A percentile compares a stretch with the other conserved stretches of the same genome.
Conservation (phyloP, 2,329 filamentous ascomycete genomes). For the Diaporthe destruens region DNA sequence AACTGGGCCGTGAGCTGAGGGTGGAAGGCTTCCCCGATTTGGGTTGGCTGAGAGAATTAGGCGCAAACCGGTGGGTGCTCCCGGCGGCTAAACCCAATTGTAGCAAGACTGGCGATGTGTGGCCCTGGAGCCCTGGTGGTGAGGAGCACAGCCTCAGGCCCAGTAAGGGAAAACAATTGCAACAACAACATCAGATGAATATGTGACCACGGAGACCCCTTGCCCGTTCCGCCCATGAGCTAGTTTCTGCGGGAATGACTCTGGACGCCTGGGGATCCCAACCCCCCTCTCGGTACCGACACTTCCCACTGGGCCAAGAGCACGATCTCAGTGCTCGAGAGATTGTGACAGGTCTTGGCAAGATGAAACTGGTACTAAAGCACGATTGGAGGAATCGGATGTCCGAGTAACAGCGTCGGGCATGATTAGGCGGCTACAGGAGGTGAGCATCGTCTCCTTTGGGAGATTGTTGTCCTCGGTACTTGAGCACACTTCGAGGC, state of each 20-base stretch:
- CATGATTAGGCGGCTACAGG: background rate
- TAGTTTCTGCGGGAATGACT: conserved; percentile 14
- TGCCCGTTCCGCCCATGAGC: conserved; percentile 23
- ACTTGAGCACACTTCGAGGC: background rate
- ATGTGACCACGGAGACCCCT: conserved; percentile 29
- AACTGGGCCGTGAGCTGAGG: background rate
- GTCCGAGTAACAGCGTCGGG: conserved; percentile 11
- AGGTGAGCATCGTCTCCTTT: background rate
- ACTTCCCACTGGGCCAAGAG: background rate
- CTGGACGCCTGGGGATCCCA: background rate
- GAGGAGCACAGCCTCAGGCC: conserved; percentile 23
- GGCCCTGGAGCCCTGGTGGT: background rate
- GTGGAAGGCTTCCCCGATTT: conserved; percentile 22
- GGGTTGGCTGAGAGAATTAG: conserved; percentile 1
- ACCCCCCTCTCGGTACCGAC: conserved; percentile 7
- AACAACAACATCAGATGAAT: conserved; percentile 15
- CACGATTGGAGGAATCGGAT: conserved; percentile 29
- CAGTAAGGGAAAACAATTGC: conserved; percentile 13
- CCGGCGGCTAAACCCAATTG: conserved; percentile 12
- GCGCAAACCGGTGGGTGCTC: background rate
- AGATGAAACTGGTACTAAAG: conserved; percentile 15
- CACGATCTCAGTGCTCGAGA: background rate
- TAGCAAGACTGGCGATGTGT: conserved; percentile 22
- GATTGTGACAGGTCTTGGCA: conserved; percentile 35
- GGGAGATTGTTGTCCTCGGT: background rate